Evolutionary conservation across 768 basidiomycete species (phyloP).

Genomic region (Hygrophoropsis aurantiaca): DNA sequence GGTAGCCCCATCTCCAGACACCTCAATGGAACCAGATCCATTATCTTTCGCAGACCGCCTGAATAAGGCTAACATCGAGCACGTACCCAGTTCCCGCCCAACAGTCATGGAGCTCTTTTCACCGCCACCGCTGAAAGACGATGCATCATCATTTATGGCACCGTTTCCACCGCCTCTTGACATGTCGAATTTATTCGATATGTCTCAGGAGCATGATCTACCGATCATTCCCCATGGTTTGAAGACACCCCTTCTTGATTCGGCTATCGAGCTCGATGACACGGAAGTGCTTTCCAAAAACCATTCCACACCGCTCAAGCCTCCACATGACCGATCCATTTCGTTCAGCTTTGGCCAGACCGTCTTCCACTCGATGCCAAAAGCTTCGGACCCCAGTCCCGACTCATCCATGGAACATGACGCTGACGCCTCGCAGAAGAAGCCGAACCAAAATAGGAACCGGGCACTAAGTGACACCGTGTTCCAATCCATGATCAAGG

Average conservation of each 20-base stretch:
- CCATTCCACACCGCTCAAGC: conserved; percentile 12
- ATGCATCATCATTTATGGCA: conserved; percentile 30
- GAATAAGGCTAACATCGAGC: conserved; percentile 8
- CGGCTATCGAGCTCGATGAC: conserved; percentile 37
- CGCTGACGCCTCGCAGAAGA: conserved; percentile 22
- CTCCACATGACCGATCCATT: conserved; percentile 57
- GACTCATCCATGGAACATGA: not conserved
- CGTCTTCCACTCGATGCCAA: conserved; percentile 53
- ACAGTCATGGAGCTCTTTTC: conserved; percentile 53
- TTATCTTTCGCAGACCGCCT: conserved; percentile 25
- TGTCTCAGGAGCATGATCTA: conserved; percentile 55
- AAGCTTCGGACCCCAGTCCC: not conserved
- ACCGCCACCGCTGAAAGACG: conserved; percentile 9
- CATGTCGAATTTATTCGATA: conserved; percentile 55
- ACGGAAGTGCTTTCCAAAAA: conserved; percentile 3
- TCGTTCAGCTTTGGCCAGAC: conserved; percentile 70
- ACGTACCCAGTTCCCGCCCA: conserved; percentile 38
- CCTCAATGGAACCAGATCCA: conserved; percentile 35
- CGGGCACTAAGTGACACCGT: conserved; percentile 66
- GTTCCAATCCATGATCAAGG: conserved; percentile 54
- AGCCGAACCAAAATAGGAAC: conserved; percentile 43
- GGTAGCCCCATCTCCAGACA: conserved; percentile 64
- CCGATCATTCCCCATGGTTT: conserved; percentile 40
- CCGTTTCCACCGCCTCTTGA: conserved; percentile 41
- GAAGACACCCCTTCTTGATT: conserved; percentile 30